Evolutionary conservation across 179 eudicot genomes (phyloP).

Genomic region (Pouteria campechiana): DNA sequence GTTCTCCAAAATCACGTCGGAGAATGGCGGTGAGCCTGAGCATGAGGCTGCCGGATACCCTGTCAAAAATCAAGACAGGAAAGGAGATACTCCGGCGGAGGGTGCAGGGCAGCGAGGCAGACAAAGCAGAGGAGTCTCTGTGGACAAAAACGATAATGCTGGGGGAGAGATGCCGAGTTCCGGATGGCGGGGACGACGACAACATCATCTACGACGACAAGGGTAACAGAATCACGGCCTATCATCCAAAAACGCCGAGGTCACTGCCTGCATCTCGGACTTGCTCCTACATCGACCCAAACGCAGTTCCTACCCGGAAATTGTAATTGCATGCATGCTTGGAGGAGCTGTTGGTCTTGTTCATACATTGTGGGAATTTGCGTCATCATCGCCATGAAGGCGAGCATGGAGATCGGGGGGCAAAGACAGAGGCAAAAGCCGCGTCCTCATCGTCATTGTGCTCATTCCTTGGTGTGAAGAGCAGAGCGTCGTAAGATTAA

Average conservation of each 20-base stretch:
- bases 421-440: too few relatives aligned
- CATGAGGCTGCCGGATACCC: constrained; percentile 21
- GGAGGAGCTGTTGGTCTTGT: too few relatives aligned
- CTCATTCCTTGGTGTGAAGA: too few relatives aligned
- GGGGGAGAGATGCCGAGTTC: constrained; percentile 74
- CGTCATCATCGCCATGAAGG: too few relatives aligned
- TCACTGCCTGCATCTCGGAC: constrained; percentile 17
- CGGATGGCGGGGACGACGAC: constrained; percentile 38
- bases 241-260: constrained; percentile 20
- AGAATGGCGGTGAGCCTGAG: constrained; percentile 48
- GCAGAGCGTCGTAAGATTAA: too few relatives aligned
- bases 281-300: constrained; percentile 9
- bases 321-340: too few relatives aligned
- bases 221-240: constrained; percentile 23
- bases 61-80: constrained; percentile 2
- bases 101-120: constrained; percentile 4
- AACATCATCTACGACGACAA: constrained; percentile 18
- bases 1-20: constrained; percentile 5
- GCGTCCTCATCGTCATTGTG: too few relatives aligned
- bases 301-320: constrained; percentile 9
- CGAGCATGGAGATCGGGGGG: too few relatives aligned
- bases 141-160: constrained; percentile 69
- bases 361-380: too few relatives aligned
- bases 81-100: constrained; percentile 13
- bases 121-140: constrained; percentile 32